Conservation (phyloP, 164 flowering plant species). For the Tinospora cordifolia region DNA sequence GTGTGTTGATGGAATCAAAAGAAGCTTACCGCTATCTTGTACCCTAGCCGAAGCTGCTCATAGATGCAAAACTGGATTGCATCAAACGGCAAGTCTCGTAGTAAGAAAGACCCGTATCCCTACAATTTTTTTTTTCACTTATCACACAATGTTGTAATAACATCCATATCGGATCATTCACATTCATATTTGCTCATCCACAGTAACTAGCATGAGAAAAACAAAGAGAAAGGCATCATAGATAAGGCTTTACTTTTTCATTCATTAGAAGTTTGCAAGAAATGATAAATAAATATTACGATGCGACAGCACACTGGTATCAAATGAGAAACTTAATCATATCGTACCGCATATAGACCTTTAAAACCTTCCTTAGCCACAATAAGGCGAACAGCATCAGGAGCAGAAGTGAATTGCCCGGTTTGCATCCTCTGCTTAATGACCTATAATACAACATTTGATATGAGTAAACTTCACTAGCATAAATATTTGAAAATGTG, state of each 20-base stretch:
- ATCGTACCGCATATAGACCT: conserved; percentile 82
- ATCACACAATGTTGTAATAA: not conserved
- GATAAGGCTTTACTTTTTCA: not conserved
- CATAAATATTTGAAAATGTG: not conserved
- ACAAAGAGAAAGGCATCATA: not conserved
- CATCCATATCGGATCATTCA: not conserved
- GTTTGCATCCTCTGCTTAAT: conserved; percentile 93
- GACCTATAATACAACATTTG: conserved; percentile 38
- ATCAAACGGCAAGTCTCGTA: conserved; percentile 96
- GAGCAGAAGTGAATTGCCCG: conserved; percentile 77
- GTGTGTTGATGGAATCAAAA: not conserved
- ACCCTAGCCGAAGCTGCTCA: conserved; percentile 93
- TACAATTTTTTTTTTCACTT: conserved; percentile 18
- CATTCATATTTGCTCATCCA: not conserved
- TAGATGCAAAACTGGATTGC: conserved; percentile 95
- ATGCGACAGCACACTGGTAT: not conserved
- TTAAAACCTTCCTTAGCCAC: conserved; percentile 71
- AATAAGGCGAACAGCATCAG: conserved; percentile 71
- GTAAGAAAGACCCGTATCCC: conserved; percentile 90
- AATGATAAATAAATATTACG: not conserved
- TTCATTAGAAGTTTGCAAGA: not conserved
- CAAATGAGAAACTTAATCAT: not conserved
- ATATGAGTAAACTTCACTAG: not conserved
- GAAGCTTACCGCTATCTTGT: conserved; percentile 66
- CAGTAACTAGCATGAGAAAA: not conserved